Evolutionary conservation across 108 stramenopile species (phyloP).

Genomic region (Epithemia pelagica): DNA sequence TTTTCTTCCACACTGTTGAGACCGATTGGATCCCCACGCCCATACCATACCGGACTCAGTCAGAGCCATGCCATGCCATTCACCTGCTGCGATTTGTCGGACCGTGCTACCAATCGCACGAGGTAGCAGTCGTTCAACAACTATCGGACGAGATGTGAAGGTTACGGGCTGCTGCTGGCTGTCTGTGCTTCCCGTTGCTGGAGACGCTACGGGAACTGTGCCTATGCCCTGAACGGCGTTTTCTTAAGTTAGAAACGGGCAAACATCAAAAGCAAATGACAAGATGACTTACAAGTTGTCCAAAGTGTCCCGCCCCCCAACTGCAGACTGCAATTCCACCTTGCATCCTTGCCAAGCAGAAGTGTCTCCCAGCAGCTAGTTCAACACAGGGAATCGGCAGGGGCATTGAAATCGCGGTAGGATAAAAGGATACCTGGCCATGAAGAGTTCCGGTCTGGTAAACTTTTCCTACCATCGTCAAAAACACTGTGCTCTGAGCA

Average conservation of each 20-base stretch:
- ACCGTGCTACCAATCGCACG: constrained; percentile 54
- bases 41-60: constrained; percentile 49
- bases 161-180: constrained; percentile 2
- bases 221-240: too few relatives aligned
- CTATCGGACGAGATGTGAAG: constrained; percentile 27
- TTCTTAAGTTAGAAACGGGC: too few relatives aligned
- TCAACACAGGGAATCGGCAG: constrained; percentile 39
- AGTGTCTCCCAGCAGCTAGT: constrained; percentile 46
- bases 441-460: constrained; percentile 16
- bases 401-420: constrained; percentile 16
- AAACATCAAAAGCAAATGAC: too few relatives aligned
- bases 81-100: constrained; percentile 53
- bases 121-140: constrained; percentile 60
- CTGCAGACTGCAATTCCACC: constrained; percentile 58
- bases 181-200: too few relatives aligned
- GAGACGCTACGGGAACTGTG: too few relatives aligned
- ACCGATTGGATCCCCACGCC: constrained; percentile 76
- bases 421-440: constrained; percentile 1
- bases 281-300: constrained; percentile 75
- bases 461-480: constrained; percentile 3
- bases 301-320: constrained; percentile 88
- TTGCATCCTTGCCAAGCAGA: constrained; percentile 40
- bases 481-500: constrained; percentile 4
- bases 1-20: constrained; percentile 54
- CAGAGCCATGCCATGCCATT: constrained; percentile 69